Base-by-base conservation (phyloP, 768 basidiomycete genomes). In the Lepiota venenata region DNA sequence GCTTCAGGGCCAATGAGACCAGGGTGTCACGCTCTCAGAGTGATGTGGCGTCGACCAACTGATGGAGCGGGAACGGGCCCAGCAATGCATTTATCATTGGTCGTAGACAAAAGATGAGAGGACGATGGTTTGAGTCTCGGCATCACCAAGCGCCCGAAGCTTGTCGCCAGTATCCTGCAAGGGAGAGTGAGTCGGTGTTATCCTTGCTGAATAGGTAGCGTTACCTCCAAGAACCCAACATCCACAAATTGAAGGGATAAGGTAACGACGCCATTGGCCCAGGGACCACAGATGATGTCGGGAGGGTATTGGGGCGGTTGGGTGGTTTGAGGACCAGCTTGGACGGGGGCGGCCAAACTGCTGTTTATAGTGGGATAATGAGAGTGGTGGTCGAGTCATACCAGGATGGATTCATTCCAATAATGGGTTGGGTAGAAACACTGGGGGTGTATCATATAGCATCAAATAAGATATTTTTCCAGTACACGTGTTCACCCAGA, bases 401-500 rank as follows among this genome's bases (percentile, higher is more conserved):
- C 25, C 44, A 44, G 21, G 40, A 22, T 6, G 45, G 52, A 21
- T 57, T 41, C 3, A 38, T 29, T 0, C 56, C 59, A 47, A 68
- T 57, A 4, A 72, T 56, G 2, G 76, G 75, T 73, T 73, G 77
- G n/a, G 75, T 64, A 5, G 62, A 15, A 18, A 55, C 48, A 14
- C 57, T 1, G 63, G 63, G 55, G n/a, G 74, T 60, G 22, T 54
- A 48, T 1, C 59, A 32, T 16, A 76, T 59, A 8, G 78, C 57
- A 2, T 63, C 51, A 3, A 54, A 20, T 0, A 72, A 70, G 16
- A 78, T 61, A 0, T 56, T 57, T 11, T 67, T 59, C 73, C 73
- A 76, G 41, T 75, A 78, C 1, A 67, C 61, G 25, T 61, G 69
- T 50, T 78, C 76, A 9, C 76, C 78, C 22, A 67, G 64, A 18